A percentile compares a stretch with the other conserved stretches of the same genome.
Conservation (phyloP, 169 alveolate species). For the Plasmodium sp. region DNA sequence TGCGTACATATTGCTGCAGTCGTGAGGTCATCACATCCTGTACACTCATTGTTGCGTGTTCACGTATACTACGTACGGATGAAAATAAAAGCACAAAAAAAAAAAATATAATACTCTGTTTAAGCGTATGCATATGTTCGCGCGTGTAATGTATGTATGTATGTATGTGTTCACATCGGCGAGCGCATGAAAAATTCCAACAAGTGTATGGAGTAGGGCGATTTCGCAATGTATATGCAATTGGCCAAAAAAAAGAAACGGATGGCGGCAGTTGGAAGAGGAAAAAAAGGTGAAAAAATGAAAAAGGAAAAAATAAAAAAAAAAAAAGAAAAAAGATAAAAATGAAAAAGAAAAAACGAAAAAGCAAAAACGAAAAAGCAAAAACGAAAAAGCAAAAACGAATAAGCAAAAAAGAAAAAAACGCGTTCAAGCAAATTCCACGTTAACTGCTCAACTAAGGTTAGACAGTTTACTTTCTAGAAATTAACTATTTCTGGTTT, state of each 20-base stretch:
- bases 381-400: not conserved
- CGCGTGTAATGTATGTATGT: not conserved
- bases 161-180: not conserved
- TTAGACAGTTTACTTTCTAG: not conserved
- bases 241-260: not conserved
- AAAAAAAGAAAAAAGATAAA: not conserved
- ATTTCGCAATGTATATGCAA: not conserved
- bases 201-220: not conserved
- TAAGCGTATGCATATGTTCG: not conserved
- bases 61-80: not conserved
- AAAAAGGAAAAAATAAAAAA: not conserved
- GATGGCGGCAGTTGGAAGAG: not conserved
- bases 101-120: not conserved
- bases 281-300: not conserved
- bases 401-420: not conserved
- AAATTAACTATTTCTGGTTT: slow-evolving; percentile 3
- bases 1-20: not conserved
- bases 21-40: not conserved
- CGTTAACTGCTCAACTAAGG: not conserved
- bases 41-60: not conserved
- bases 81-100: not conserved
- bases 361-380: not conserved
- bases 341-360: not conserved
- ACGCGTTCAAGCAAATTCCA: slow-evolving; percentile 1
- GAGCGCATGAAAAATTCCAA: not conserved